Conservation (phyloP, 2,329 filamentous ascomycete species). For the Venturia asperata region DNA sequence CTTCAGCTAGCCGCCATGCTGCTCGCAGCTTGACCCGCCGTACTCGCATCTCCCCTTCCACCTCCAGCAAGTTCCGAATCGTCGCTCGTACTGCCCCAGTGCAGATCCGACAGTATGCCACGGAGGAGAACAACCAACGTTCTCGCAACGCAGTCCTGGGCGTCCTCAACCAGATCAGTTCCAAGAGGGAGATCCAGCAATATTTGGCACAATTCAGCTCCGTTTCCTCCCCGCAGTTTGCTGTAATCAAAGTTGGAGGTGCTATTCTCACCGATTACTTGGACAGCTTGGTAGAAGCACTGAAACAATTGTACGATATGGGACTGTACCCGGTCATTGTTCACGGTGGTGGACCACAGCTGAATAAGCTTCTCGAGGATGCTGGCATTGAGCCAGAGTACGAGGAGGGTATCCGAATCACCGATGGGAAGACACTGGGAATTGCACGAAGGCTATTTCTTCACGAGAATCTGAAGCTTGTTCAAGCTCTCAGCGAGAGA, state of each 20-base stretch:
- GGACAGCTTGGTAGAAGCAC: slow-evolving; percentile 79
- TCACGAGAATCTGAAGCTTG: slow-evolving; percentile 88
- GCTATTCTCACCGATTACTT: slow-evolving; percentile 93
- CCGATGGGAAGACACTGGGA: slow-evolving; percentile 87
- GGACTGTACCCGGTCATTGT: slow-evolving; percentile 93
- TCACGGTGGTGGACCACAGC: slow-evolving; percentile 88
- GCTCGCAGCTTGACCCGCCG: slow-evolving; percentile 20
- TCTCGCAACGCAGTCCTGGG: slow-evolving; percentile 79
- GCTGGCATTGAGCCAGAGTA: slow-evolving; percentile 93
- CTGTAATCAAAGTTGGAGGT: slow-evolving; percentile 95
- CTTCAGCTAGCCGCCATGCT: slow-evolving; percentile 18
- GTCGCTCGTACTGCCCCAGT: slow-evolving; percentile 2
- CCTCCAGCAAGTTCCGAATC: not conserved
- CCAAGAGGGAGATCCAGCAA: slow-evolving; percentile 92
- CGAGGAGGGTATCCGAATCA: slow-evolving; percentile 91
- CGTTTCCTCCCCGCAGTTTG: slow-evolving; percentile 93
- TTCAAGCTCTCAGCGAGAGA: slow-evolving; percentile 81
- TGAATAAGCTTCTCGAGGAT: slow-evolving; percentile 83
- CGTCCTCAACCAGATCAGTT: slow-evolving; percentile 90
- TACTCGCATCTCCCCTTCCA: slow-evolving; percentile 19
- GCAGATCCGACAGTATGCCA: slow-evolving; percentile 23
- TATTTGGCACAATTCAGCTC: slow-evolving; percentile 97
- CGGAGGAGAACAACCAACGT: slow-evolving; percentile 45
- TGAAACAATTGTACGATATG: slow-evolving; percentile 90
- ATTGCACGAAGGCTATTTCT: slow-evolving; percentile 89